Base-by-base conservation (phyloP, 108 stramenopile genomes). In the Mayamaea pseudoterrestris region DNA sequence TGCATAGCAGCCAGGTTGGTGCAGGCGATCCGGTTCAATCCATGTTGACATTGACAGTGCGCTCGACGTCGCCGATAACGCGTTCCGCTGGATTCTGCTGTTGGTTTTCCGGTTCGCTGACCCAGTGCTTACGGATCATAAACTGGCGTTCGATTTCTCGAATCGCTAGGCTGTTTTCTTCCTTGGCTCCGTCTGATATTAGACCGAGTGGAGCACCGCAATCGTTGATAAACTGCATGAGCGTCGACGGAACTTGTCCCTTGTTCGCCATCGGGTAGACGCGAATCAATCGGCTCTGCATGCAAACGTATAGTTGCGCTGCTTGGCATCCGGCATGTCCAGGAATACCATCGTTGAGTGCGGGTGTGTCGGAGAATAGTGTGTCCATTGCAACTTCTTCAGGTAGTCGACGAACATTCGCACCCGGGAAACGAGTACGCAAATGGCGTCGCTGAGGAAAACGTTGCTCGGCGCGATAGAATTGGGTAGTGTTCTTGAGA, bases 21-120 rank as follows among this genome's bases (percentile, higher is more conserved):
- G 43, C 42, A 44, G 60, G 60, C 22, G 53, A 14, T 17, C 60
- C 60, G 47, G 60, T 54, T 2, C 51, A 43, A 37, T 61, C 53
- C 43, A 61, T 25, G 44, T 34, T 35, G n/a, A 28, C 12, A 26
- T 44, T 53, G 14, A 22, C 18, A 16, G 24, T 44, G 3, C 29
- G 27, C 29, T 53, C 51, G 12, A 65, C 40, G 24, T 35, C 35
- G 39, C 53, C 49, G 30, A 40, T 48, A 8, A 27, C 24, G 3
- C 53, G 52, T 41, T 61, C 60, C 3, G 44, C 53, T 17, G 8
- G 18, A 39, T 61, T 61, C 44, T 61, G 60, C 16, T 61, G 26
- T 22, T 53, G 60, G 18, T 54, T 42, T 16, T 35, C 8, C 6
- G 52, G 52, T 31, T 61, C 60, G 20, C 50, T 21, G 12, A 35